A percentile compares a stretch with the other conserved stretches of the same genome.
These are phyloP conservation scores for Globisporangium spiculum DNA, from an alignment of 352 stramenopile species.

Conservation along the genomic window DNA sequence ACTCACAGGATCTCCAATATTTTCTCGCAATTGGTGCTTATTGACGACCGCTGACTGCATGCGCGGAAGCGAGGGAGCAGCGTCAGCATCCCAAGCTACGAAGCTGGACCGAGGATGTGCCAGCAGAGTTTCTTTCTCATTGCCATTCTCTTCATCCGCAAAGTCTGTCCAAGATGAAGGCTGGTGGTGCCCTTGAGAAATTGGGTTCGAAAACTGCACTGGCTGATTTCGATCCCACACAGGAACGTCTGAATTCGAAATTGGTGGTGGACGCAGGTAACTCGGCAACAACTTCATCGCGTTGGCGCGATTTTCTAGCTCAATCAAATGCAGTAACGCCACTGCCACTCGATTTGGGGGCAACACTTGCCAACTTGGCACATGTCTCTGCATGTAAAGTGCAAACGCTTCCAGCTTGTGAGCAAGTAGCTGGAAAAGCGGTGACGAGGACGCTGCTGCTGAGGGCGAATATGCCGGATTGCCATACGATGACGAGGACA, in stretches of 20 bases:
- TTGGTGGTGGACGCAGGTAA: conserved; percentile 33
- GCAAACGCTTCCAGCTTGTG: conserved; percentile 57
- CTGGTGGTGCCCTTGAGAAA: background rate
- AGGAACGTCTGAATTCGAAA: background rate
- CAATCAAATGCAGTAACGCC: conserved; percentile 52
- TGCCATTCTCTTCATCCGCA: conserved; percentile 4
- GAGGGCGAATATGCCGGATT: conserved; percentile 28
- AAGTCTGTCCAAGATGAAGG: conserved; percentile 19
- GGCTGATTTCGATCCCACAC: background rate
- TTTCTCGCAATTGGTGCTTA: background rate
- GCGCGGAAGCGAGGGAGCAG: background rate
- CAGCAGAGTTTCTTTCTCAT: background rate
- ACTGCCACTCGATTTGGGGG: conserved; percentile 45
- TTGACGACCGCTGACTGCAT: background rate
- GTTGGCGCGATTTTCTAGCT: conserved; percentile 51
- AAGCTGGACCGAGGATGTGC: conserved; percentile 9
- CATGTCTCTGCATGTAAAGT: conserved; percentile 31
- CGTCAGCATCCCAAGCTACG: conserved; percentile 5
- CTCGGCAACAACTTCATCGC: conserved; percentile 51
- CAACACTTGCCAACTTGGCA: conserved; percentile 57
- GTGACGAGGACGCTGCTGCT: conserved; percentile 26
- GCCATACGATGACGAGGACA: conserved; percentile 15
- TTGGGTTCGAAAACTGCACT: background rate
- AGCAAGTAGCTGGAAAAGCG: conserved; percentile 52
- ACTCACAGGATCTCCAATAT: background rate